Conservation (phyloP, 2,329 filamentous ascomycete species). For the Chrysosporium queenslandicum region DNA sequence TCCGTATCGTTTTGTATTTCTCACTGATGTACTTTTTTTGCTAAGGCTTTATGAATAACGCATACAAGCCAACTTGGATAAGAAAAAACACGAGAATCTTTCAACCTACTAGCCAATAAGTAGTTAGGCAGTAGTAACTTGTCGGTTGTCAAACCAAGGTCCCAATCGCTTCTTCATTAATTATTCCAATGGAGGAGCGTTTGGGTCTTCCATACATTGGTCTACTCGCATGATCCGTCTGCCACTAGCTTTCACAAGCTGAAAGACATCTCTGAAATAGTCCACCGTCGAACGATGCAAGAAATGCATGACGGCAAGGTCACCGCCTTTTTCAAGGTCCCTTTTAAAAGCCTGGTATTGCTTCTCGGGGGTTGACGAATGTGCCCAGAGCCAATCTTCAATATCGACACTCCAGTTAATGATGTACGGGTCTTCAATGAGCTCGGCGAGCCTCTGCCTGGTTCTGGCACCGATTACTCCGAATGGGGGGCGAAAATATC, state of each 20-base stretch:
- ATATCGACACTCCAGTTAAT: conserved; percentile 62
- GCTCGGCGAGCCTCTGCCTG: conserved; percentile 50
- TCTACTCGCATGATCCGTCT: conserved; percentile 58
- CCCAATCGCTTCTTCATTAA: neutral
- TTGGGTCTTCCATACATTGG: conserved; percentile 55
- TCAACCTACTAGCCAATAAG: no score
- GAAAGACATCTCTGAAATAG: conserved; percentile 56
- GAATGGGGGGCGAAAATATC: conserved; percentile 60
- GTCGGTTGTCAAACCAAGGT: neutral
- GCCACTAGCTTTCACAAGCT: conserved; percentile 52
- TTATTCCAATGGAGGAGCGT: conserved; percentile 39
- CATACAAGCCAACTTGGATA: neutral
- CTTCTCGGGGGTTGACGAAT: conserved; percentile 52
- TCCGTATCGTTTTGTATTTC: neutral
- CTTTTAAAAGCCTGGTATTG: conserved; percentile 57
- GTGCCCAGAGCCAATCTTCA: conserved; percentile 61
- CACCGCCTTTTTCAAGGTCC: conserved; percentile 53
- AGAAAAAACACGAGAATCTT: neutral
- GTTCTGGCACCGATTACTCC: conserved; percentile 58
- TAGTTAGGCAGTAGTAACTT: no score
- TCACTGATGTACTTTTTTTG: neutral
- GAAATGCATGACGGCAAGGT: conserved; percentile 60
- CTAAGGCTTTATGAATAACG: neutral
- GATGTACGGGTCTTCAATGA: conserved; percentile 46
- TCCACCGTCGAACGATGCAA: conserved; percentile 54